Percentiles rank a stretch among this genome's conserved stretches.
These are phyloP conservation scores for Aspergillus pseudonomiae DNA, from an alignment of 2,329 filamentous ascomycete genomes.

Conservation along the genomic window DNA sequence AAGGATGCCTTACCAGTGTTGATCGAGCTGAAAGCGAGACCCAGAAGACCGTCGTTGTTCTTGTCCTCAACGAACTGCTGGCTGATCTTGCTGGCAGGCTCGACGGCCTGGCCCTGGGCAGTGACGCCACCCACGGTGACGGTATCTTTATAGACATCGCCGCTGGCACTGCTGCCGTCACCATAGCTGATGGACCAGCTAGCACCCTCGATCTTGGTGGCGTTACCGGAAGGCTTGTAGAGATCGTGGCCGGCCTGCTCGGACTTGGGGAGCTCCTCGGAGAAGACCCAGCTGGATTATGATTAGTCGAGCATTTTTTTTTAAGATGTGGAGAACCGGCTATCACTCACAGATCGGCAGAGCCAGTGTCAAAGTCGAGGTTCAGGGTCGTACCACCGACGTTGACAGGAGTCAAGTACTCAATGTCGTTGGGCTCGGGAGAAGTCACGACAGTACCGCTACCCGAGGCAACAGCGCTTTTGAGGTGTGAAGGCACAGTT, in stretches of 20 bases:
- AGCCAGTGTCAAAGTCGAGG: constrained; percentile 73
- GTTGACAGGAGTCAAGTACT: constrained; percentile 64
- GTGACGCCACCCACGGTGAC: constrained; percentile 64
- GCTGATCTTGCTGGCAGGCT: constrained; percentile 65
- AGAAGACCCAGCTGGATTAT: constrained; percentile 65
- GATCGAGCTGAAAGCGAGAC: constrained; percentile 61
- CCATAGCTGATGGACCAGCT: constrained; percentile 67
- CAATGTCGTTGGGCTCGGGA: constrained; percentile 55
- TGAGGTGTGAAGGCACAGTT: constrained; percentile 32
- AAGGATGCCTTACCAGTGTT: constrained; percentile 50
- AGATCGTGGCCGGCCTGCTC: constrained; percentile 58
- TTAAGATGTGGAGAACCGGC: background rate
- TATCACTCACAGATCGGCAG: constrained; percentile 63
- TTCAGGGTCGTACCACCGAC: constrained; percentile 66
- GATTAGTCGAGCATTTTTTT: constrained; percentile 13
- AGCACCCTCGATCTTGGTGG: constrained; percentile 51
- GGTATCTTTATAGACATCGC: constrained; percentile 67
- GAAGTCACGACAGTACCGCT: constrained; percentile 43
- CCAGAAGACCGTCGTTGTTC: constrained; percentile 62
- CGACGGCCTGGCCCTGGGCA: constrained; percentile 65
- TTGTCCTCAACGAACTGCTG: constrained; percentile 53
- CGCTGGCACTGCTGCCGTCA: constrained; percentile 65
- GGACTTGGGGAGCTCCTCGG: constrained; percentile 55
- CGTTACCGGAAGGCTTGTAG: constrained; percentile 58
- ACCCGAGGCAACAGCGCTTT: constrained; percentile 29